These are phyloP conservation scores for Paramecium pentaurelia DNA, from an alignment of 73 alveolate species.

Conservation along the genomic window DNA sequence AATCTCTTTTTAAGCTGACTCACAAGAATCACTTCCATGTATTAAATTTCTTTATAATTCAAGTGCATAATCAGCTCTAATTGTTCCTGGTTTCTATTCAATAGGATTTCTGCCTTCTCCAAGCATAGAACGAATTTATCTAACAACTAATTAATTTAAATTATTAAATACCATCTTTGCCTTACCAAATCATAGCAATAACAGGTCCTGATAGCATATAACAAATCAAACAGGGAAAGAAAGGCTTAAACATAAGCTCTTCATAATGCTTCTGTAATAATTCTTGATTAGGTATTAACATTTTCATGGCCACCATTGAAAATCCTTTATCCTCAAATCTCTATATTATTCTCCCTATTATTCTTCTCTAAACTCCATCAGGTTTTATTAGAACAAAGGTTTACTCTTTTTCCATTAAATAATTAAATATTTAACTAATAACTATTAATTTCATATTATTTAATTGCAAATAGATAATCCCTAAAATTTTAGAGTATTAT, in stretches of 20 bases:
- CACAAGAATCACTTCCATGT: constrained; percentile 78
- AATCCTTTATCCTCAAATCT: constrained; percentile 83
- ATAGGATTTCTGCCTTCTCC: constrained; percentile 71
- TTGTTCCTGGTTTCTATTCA: constrained; percentile 75
- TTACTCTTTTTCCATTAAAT: constrained; percentile 60
- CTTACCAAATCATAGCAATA: constrained; percentile 95
- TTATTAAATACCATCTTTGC: constrained; percentile 61
- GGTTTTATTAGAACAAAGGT: constrained; percentile 87
- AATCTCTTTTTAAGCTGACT: constrained; percentile 77
- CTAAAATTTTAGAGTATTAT: too few species aligned
- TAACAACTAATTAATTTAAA: constrained; percentile 13
- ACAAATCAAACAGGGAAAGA: constrained; percentile 84
- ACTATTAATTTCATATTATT: neutral
- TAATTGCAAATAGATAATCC: neutral
- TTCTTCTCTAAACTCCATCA: constrained; percentile 89
- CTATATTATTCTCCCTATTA: constrained; percentile 75
- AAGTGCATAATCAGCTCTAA: constrained; percentile 74
- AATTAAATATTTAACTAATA: neutral
- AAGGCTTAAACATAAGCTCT: constrained; percentile 84
- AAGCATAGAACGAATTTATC: constrained; percentile 67
- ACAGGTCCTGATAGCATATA: constrained; percentile 94
- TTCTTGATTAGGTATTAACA: constrained; percentile 75
- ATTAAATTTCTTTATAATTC: constrained; percentile 67
- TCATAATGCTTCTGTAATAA: constrained; percentile 87
- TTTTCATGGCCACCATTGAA: constrained; percentile 85